These are phyloP conservation scores for Quercus mongolica DNA, from an alignment of 306 rosid genomes.

Conservation along the genomic window DNA sequence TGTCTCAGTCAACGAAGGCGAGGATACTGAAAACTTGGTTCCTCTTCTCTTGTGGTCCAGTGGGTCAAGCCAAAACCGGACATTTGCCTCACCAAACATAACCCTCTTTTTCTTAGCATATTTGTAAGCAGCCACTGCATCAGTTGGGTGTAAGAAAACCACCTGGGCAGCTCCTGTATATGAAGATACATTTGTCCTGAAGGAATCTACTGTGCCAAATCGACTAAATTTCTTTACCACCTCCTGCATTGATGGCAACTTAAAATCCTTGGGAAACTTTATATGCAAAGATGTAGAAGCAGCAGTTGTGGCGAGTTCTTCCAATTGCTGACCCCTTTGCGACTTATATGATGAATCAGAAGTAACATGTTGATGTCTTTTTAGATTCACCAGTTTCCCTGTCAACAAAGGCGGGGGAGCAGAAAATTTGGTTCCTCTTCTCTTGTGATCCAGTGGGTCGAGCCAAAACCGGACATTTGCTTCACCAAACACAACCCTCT, in stretches of 20 bases:
- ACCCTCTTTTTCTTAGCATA: slow-evolving; percentile 31
- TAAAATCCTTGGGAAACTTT: slow-evolving; percentile 36
- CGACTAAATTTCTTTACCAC: slow-evolving; percentile 33
- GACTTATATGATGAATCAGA: slow-evolving; percentile 21
- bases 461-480: slow-evolving; percentile 37
- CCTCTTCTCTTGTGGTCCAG: slow-evolving; percentile 25
- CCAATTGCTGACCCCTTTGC: slow-evolving; percentile 8
- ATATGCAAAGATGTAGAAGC: slow-evolving; percentile 21
- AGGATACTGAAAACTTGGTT: neutral
- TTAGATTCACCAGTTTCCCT: slow-evolving; percentile 22
- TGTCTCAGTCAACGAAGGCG: neutral
- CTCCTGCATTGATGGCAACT: slow-evolving; percentile 31
- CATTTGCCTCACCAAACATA: slow-evolving; percentile 23
- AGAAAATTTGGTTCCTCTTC: slow-evolving; percentile 11
- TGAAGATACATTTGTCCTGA: slow-evolving; percentile 18
- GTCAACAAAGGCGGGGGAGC: slow-evolving; percentile 8
- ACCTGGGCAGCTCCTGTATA: slow-evolving; percentile 29
- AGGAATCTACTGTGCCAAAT: slow-evolving; percentile 37
- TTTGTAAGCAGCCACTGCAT: slow-evolving; percentile 33
- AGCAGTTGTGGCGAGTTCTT: slow-evolving; percentile 3
- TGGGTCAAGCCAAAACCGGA: slow-evolving; percentile 40
- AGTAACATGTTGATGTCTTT: slow-evolving; percentile 22
- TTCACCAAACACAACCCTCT: slow-evolving; percentile 19
- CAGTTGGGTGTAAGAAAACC: slow-evolving; percentile 22
- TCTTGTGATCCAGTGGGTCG: slow-evolving; percentile 21